Percentiles rank a stretch among this genome's conserved stretches.
Conservation (phyloP, 331 rosid genomes). For the Erythrophleum ivorense region DNA sequence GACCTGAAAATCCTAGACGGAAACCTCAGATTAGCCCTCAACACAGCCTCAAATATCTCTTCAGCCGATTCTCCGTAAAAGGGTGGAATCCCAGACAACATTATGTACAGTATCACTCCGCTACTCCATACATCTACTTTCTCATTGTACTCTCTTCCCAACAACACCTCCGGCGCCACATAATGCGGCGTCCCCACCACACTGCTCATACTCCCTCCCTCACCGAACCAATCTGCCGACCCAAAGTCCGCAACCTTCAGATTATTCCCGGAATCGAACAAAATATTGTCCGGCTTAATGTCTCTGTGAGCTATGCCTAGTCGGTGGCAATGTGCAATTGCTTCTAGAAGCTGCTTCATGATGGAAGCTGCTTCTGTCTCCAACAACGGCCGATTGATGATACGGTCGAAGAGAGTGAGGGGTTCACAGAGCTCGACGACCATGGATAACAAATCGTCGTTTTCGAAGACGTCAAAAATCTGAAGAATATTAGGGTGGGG, state of each 20-base stretch:
- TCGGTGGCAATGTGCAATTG: slow-evolving; percentile 65
- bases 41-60: slow-evolving; percentile 69
- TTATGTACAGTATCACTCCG: slow-evolving; percentile 68
- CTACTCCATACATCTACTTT: slow-evolving; percentile 83
- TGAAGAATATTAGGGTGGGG: slow-evolving; percentile 72
- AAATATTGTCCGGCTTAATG: slow-evolving; percentile 72
- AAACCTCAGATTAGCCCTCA: slow-evolving; percentile 76
- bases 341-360: slow-evolving; percentile 60
- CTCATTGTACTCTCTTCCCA: slow-evolving; percentile 61
- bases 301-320: slow-evolving; percentile 74
- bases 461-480: slow-evolving; percentile 57
- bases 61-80: slow-evolving; percentile 68
- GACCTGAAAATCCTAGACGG: slow-evolving; percentile 66
- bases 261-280: slow-evolving; percentile 58
- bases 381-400: slow-evolving; percentile 48
- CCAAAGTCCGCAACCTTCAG: slow-evolving; percentile 84
- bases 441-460: slow-evolving; percentile 48
- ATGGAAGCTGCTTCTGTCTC: slow-evolving; percentile 57
- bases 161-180: slow-evolving; percentile 77
- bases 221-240: slow-evolving; percentile 73
- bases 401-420: slow-evolving; percentile 66
- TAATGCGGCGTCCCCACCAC: slow-evolving; percentile 86
- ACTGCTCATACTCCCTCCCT: slow-evolving; percentile 52
- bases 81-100: slow-evolving; percentile 81
- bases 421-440: slow-evolving; percentile 68